Conservation (phyloP, 805 yeast genomes). For the Lipomyces lipofer region DNA sequence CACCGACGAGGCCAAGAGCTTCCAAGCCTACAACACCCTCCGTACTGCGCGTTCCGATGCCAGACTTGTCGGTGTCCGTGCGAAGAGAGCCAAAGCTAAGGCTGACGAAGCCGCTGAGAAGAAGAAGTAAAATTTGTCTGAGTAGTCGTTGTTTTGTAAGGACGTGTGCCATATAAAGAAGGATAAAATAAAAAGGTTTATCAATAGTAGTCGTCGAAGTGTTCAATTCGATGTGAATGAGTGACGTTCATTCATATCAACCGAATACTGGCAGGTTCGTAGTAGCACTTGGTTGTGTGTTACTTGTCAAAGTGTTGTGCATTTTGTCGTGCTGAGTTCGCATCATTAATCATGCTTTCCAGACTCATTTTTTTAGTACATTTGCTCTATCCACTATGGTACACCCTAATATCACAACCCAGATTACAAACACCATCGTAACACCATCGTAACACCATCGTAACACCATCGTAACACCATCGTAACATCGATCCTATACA, state of each 20-base stretch:
- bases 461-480: neutral
- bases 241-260: too few species aligned
- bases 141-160: neutral
- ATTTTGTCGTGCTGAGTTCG: too few species aligned
- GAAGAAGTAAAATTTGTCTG: slow-evolving; percentile 94
- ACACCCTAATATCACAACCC: too few species aligned
- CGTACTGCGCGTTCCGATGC: slow-evolving; percentile 94
- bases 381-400: too few species aligned
- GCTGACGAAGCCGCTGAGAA: slow-evolving; percentile 91
- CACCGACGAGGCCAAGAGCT: slow-evolving; percentile 59
- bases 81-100: slow-evolving; percentile 98
- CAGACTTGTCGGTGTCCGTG: slow-evolving; percentile 93
- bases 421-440: too few species aligned
- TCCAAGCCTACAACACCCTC: slow-evolving; percentile 90
- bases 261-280: too few species aligned
- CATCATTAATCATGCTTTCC: too few species aligned
- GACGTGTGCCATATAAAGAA: neutral
- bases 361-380: too few species aligned
- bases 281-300: too few species aligned
- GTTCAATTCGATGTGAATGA: too few species aligned
- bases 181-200: slow-evolving; percentile 9
- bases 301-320: too few species aligned
- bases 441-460: neutral
- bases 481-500: neutral
- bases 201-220: too few species aligned